Conservation (phyloP, 441 rosid species). For the Erysimum pusillum region DNA sequence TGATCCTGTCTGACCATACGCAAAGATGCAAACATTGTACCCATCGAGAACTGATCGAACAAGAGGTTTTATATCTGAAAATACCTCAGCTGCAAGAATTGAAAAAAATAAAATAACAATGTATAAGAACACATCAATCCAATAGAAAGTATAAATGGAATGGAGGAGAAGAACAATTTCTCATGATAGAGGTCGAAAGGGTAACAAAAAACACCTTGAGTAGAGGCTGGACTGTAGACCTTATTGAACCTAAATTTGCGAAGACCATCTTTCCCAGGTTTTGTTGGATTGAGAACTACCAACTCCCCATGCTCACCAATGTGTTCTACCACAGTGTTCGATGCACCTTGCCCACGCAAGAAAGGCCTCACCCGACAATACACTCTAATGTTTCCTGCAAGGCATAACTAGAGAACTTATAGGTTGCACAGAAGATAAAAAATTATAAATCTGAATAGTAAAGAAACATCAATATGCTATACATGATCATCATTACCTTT, state of each 20-base stretch:
- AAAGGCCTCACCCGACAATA: slow-evolving; percentile 88
- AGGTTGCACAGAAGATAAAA: slow-evolving; percentile 12
- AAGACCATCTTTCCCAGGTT: slow-evolving; percentile 81
- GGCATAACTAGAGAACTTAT: slow-evolving; percentile 21
- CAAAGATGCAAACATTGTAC: slow-evolving; percentile 74
- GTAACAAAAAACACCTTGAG: slow-evolving; percentile 72
- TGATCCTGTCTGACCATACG: slow-evolving; percentile 83
- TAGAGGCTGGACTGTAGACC: slow-evolving; percentile 74
- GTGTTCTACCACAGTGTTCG: slow-evolving; percentile 61
- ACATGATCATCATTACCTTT: slow-evolving; percentile 62
- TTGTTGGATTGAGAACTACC: slow-evolving; percentile 73
- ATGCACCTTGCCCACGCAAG: slow-evolving; percentile 57
- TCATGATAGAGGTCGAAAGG: slow-evolving; percentile 12
- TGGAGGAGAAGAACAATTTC: neutral
- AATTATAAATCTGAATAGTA: neutral
- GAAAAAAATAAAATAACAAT: neutral
- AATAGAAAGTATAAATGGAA: slow-evolving; percentile 1
- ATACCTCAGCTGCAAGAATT: slow-evolving; percentile 64
- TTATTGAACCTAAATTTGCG: slow-evolving; percentile 79
- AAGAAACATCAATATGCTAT: neutral
- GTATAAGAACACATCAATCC: slow-evolving; percentile 3
- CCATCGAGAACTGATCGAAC: slow-evolving; percentile 73
- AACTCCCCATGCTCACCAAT: slow-evolving; percentile 84
- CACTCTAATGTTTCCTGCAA: slow-evolving; percentile 88
- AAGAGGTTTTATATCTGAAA: slow-evolving; percentile 63